A percentile compares a stretch with the other conserved stretches of the same genome.
Conservation (phyloP, 106 monocot genomes). For the Dioscorea dumetorum region DNA sequence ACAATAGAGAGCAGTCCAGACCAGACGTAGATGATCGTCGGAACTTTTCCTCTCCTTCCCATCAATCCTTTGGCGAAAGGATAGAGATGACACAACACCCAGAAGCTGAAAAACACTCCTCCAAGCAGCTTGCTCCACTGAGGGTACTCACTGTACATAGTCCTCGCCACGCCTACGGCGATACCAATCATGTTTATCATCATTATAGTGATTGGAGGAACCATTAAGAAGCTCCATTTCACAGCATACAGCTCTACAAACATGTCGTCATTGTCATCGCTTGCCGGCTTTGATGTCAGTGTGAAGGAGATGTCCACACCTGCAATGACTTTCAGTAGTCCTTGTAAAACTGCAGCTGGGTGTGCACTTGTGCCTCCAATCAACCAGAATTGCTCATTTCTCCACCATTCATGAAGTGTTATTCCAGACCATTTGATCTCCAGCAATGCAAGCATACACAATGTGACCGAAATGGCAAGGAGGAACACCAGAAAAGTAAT, state of each 20-base stretch:
- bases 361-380: constrained; percentile 96
- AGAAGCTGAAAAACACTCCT: constrained; percentile 94
- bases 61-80: constrained; percentile 93
- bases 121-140: constrained; percentile 87
- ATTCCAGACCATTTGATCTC: constrained; percentile 95
- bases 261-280: constrained; percentile 43
- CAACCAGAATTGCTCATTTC: constrained; percentile 99
- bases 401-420: constrained; percentile 95
- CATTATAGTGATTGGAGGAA: constrained; percentile 92
- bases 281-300: constrained; percentile 66
- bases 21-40: constrained; percentile 92
- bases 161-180: constrained; percentile 63
- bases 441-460: constrained; percentile 79
- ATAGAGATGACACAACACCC: constrained; percentile 93
- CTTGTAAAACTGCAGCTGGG: constrained; percentile 86
- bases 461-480: constrained; percentile 60
- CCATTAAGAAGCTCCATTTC: constrained; percentile 95
- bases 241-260: constrained; percentile 77
- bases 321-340: constrained; percentile 82
- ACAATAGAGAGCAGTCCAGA: constrained; percentile 75
- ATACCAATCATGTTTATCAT: constrained; percentile 89
- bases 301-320: constrained; percentile 95
- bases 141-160: constrained; percentile 78
- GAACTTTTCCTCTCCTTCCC: constrained; percentile 83
- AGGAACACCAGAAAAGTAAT: constrained; percentile 63